These are phyloP conservation scores for Golovinomyces cichoracearum DNA, from an alignment of 2,329 filamentous ascomycete species.

Conservation along the genomic window DNA sequence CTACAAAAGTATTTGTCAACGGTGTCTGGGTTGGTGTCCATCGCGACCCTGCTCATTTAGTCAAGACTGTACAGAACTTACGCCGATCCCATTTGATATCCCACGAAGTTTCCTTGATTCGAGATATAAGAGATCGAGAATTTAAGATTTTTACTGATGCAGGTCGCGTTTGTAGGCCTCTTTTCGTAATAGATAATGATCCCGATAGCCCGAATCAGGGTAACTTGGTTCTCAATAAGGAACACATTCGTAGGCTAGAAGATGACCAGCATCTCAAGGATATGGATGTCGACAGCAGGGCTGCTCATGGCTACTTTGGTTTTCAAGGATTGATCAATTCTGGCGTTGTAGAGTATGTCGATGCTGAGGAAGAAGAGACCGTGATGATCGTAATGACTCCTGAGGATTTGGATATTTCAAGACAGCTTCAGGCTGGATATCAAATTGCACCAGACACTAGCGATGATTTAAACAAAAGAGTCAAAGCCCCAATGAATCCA, in stretches of 20 bases:
- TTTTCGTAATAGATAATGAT: conserved; percentile 84
- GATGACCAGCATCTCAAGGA: conserved; percentile 40
- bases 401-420: conserved; percentile 64
- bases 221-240: conserved; percentile 56
- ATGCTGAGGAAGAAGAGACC: conserved; percentile 94
- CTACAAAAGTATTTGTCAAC: conserved; percentile 95
- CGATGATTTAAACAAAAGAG: conserved; percentile 53
- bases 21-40: conserved; percentile 96
- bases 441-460: conserved; percentile 33
- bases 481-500: conserved; percentile 69
- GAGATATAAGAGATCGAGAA: conserved; percentile 88
- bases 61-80: conserved; percentile 50
- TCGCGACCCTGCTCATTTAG: conserved; percentile 63
- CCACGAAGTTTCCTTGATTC: conserved; percentile 77
- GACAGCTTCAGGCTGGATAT: conserved; percentile 41
- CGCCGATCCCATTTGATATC: conserved; percentile 63
- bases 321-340: conserved; percentile 68
- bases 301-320: conserved; percentile 38
- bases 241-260: conserved; percentile 55
- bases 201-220: conserved; percentile 47
- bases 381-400: conserved; percentile 99
- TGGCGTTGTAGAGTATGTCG: conserved; percentile 83
- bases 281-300: conserved; percentile 29
- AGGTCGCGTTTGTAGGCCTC: conserved; percentile 73
- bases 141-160: conserved; percentile 98